Conservation (phyloP, 176 grass and related monocot genomes). For the Musa acuminata region DNA sequence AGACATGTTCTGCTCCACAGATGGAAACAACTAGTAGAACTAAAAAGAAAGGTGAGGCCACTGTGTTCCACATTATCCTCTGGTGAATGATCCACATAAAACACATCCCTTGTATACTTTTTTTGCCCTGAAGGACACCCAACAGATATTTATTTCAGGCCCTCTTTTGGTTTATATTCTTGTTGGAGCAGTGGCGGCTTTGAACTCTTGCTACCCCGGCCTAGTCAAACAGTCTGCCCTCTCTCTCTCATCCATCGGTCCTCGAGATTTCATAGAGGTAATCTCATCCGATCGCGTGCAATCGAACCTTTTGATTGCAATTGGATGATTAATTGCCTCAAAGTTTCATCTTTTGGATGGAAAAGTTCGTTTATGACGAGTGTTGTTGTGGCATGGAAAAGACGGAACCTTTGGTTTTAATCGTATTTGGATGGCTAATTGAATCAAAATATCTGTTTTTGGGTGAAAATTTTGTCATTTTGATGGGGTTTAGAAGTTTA, state of each 20-base stretch:
- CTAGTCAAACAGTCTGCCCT: background rate
- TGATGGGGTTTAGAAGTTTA: background rate
- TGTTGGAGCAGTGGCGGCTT: background rate
- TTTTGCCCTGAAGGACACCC: background rate
- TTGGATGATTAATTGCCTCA: background rate
- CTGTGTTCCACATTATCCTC: conserved; percentile 6
- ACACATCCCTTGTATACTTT: no score
- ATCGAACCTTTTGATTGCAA: background rate
- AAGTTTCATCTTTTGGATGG: background rate
- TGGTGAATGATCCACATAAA: background rate
- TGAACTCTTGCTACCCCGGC: background rate
- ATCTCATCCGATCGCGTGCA: background rate
- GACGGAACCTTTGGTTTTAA: background rate
- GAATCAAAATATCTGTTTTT: background rate
- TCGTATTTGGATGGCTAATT: background rate
- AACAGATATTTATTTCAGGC: background rate
- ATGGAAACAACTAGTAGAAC: no score
- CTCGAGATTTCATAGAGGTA: background rate
- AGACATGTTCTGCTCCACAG: background rate
- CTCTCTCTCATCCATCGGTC: background rate
- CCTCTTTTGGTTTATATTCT: background rate
- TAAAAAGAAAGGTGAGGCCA: conserved; percentile 2
- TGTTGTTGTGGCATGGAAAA: background rate
- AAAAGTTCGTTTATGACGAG: background rate
- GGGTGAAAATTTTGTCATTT: background rate